Percentiles rank a stretch among this genome's conserved stretches.
Conservation (phyloP, 1,284 basidiomycete species). For the Tylopilus orsonianus region DNA sequence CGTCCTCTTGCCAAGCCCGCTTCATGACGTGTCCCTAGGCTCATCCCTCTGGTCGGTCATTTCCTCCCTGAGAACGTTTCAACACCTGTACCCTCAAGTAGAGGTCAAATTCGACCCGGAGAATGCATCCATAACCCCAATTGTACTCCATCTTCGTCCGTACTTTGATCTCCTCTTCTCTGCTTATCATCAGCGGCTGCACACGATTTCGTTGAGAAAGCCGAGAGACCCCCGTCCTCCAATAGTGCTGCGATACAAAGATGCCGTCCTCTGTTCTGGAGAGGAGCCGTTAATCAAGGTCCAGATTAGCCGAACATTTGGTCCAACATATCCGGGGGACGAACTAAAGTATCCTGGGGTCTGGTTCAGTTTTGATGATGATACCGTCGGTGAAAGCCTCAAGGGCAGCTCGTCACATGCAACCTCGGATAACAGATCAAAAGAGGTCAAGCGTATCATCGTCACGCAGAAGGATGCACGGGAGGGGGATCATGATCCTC, state of each 20-base stretch:
- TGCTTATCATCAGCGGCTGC: conserved; percentile 69
- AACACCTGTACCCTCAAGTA: conserved; percentile 74
- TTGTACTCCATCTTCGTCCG: conserved; percentile 76
- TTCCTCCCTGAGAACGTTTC: conserved; percentile 62
- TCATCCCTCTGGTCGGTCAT: conserved; percentile 80
- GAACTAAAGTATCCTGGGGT: conserved; percentile 80
- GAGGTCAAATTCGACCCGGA: conserved; percentile 84
- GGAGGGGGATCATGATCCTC: conserved; percentile 56
- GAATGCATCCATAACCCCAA: conserved; percentile 65
- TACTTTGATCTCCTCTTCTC: conserved; percentile 81
- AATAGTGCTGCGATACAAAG: conserved; percentile 69
- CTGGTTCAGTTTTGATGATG: conserved; percentile 78
- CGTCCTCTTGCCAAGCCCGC: background rate
- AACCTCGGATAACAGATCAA: conserved; percentile 53
- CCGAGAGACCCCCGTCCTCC: conserved; percentile 64
- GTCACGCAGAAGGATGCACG: conserved; percentile 64
- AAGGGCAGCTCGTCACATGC: conserved; percentile 41
- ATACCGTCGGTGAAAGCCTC: conserved; percentile 51
- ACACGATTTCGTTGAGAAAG: conserved; percentile 69
- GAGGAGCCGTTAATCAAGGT: conserved; percentile 63
- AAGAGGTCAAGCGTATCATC: conserved; percentile 75
- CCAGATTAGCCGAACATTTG: conserved; percentile 72
- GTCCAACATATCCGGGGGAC: conserved; percentile 82
- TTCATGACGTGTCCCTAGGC: conserved; percentile 44
- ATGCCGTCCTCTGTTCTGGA: conserved; percentile 56